Base-by-base conservation (phyloP, 129 eudicot species). In the Flaveria linearis region DNA sequence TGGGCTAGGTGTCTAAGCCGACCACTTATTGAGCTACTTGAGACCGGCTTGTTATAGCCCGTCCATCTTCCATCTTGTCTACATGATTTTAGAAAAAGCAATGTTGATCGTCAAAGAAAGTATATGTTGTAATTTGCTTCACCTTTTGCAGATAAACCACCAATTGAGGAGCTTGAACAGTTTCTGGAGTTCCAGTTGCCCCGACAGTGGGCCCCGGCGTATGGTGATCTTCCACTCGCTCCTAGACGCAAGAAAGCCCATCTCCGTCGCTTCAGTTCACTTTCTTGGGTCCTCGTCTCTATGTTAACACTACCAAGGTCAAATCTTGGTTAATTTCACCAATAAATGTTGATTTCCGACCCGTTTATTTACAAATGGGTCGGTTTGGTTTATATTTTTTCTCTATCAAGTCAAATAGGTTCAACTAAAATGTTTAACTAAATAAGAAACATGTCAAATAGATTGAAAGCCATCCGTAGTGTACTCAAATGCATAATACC, bases 131-230 rank as follows among this genome's bases (percentile, higher is more conserved):
- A 51, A 78, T 16, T 30, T 30, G 12, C 12, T 63, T 63, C 69
- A 63, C 18, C 42, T 62, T 46, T 20, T 84, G 85, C 88, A 94
- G 98, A 94, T 80, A 94, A 95, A 69, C 99, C 99, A 57, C 97
- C 96, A 2, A 82, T 86, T 47, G 97, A 91, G 93, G 99, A 95
- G 77, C 96, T 95, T 43, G 77, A 87, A 12, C 96, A 91, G 76
- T 95, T 95, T 80, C 85, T 95, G 10, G 99, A 91, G 83, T 95
- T 91, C 78, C 99, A 95, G 43, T 76, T 95, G 68, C 99, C 99
- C 58, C 91, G 99, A 23, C 99, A 95, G 53, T 95, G 99, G 99
- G 96, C 99, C 30, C 99, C 99, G 0, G 92, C 89, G 13, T 95
- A 87, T 66, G 85, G 92, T 46, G 99, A 95, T 79, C 96, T 95